Evolutionary conservation across 108 stramenopile genomes (phyloP).

Genomic region (Seminavis robusta): DNA sequence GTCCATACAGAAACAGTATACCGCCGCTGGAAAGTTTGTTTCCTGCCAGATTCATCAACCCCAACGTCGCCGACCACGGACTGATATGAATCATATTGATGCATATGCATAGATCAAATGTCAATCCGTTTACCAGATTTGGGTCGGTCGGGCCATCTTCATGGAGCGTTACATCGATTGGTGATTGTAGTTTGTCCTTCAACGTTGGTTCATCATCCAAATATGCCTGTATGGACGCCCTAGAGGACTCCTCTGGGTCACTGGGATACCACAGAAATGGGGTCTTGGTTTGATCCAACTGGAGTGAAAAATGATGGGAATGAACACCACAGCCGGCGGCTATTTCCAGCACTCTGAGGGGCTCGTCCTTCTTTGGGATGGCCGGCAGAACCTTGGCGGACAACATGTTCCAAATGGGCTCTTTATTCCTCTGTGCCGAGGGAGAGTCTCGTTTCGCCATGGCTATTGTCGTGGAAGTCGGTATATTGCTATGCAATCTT

Average conservation of each 20-base stretch:
- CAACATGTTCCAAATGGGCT: constrained; percentile 64
- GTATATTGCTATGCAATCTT: too few species aligned
- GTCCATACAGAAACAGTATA: constrained; percentile 68
- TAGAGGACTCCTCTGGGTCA: constrained; percentile 41
- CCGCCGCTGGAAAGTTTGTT: constrained; percentile 44
- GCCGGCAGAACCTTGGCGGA: constrained; percentile 31
- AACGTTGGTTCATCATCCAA: constrained; percentile 8
- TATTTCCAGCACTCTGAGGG: constrained; percentile 46
- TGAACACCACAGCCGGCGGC: constrained; percentile 75
- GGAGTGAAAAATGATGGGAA: constrained; percentile 35
- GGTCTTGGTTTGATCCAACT: background rate
- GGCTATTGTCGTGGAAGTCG: too few species aligned
- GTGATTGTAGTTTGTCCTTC: constrained; percentile 14
- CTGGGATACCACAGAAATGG: constrained; percentile 50
- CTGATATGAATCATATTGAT: constrained; percentile 90
- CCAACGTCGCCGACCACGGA: constrained; percentile 79
- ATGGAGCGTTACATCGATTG: constrained; percentile 34
- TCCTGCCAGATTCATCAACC: constrained; percentile 61
- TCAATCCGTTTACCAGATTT: constrained; percentile 6
- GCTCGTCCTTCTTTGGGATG: background rate
- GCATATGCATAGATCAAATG: constrained; percentile 53
- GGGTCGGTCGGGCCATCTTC: constrained; percentile 12
- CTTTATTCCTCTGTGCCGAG: constrained; percentile 81
- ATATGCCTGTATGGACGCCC: constrained; percentile 43
- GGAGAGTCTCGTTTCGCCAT: constrained; percentile 55